Evolutionary conservation across 2,329 filamentous ascomycete genomes (phyloP).

Genomic region (Aulographum hederae): DNA sequence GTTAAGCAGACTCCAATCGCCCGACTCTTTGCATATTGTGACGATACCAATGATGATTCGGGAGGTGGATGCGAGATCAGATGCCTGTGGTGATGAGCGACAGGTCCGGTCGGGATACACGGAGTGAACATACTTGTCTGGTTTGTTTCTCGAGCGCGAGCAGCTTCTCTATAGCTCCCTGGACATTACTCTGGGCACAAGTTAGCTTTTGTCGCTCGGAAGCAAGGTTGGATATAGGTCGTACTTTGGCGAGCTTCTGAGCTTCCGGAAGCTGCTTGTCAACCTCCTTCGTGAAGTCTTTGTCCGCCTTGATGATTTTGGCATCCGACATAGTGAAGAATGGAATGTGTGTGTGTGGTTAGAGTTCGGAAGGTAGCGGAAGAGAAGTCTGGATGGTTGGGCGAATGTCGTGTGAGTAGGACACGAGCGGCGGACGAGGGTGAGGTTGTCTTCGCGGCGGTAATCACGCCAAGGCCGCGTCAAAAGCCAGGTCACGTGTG

Average conservation of each 20-base stretch:
- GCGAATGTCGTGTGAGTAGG: too few species aligned
- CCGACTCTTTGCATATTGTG: slow-evolving; percentile 81
- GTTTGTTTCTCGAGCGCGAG: slow-evolving; percentile 86
- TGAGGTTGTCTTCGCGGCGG: too few species aligned
- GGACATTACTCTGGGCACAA: slow-evolving; percentile 46
- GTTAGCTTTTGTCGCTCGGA: not conserved
- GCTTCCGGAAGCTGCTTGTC: slow-evolving; percentile 84
- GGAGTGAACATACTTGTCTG: slow-evolving; percentile 50
- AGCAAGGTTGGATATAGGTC: slow-evolving; percentile 5
- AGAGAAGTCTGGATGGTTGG: too few species aligned
- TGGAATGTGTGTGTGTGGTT: not conserved
- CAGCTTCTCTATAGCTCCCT: slow-evolving; percentile 86
- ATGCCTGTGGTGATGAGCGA: slow-evolving; percentile 40
- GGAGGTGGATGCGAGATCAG: slow-evolving; percentile 89
- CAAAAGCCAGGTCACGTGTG: too few species aligned
- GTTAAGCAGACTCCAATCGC: slow-evolving; percentile 88
- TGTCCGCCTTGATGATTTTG: slow-evolving; percentile 73
- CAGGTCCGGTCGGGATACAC: slow-evolving; percentile 9
- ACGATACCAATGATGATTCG: slow-evolving; percentile 74
- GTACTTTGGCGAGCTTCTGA: slow-evolving; percentile 72
- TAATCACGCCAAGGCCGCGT: too few species aligned
- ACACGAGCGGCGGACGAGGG: too few species aligned
- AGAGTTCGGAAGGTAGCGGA: not conserved
- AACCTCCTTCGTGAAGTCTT: slow-evolving; percentile 95
- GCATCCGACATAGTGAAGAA: slow-evolving; percentile 54